Base-by-base conservation (phyloP, 2,329 filamentous ascomycete species). In the Torrubiellomyces zombiae region DNA sequence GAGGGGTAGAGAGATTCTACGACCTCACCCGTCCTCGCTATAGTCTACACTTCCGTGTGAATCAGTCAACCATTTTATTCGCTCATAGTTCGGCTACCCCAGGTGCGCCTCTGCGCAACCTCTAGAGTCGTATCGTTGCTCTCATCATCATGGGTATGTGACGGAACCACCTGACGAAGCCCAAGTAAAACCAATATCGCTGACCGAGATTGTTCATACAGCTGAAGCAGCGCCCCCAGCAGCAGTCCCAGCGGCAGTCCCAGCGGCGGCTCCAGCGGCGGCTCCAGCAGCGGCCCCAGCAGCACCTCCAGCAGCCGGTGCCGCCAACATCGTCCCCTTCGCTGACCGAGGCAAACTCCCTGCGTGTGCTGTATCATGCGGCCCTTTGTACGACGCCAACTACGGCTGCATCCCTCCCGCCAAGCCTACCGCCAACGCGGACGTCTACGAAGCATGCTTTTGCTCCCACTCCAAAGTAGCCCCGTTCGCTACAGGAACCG, bases 361-460 rank as follows among this genome's bases (percentile, higher is more conserved):
- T 4, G 43, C 60, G 14, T 82, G 76, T 40, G 75, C 68, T 7
- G 45, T 55, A 13, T 32, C 43, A 23, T 82, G 76, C 41, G 58
- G 62, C 21, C 45, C 55, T 15, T 66, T 82, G 21, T 70, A 63
- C 43, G 66, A 79, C 47, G 80, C 77, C 29, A 78, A 83, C 42
- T 64, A 63, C 22, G 68, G 59, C 32, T 91, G 82, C 48, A 62
- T 75, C 2, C 74, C 75, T 4, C 66, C 64, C 4, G 58, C 52
- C 14, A 56, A 50, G 4, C 47, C 62, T 5, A 46, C 51, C 6
- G 58, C 60, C 24, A 56, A 60, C 23, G 45, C 61, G 20, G 40
- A 47, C 12, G 63, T 58, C 21, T 80, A 76, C 45, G 58, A 68
- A 25, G 56, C 60, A 18, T 91, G 82, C 51, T 83, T 91, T 54